A percentile compares a stretch with the other conserved stretches of the same genome.
phyloP scores from a whole-genome alignment of 2,329 filamentous ascomycete genomes.

The Pyrenochaeta sp. region DNA sequence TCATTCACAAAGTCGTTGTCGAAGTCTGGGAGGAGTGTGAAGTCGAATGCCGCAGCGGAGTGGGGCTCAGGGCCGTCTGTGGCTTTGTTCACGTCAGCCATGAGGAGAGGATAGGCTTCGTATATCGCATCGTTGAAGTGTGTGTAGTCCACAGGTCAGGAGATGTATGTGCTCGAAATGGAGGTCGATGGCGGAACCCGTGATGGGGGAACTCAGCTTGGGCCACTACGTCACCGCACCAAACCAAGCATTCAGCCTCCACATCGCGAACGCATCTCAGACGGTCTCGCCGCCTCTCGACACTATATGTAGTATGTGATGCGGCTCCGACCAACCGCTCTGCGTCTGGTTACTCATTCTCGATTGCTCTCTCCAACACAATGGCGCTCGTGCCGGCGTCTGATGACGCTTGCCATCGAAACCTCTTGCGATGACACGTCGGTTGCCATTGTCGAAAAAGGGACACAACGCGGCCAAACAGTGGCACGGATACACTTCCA shows the following conservation, averaged over 20 bases:
- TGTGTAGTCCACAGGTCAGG: slow-evolving; percentile 1
- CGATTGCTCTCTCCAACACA: slow-evolving; percentile 5
- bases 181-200: slow-evolving; percentile 10
- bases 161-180: slow-evolving; percentile 6
- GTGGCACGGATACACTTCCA: slow-evolving; percentile 76
- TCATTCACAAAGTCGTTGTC: slow-evolving; percentile 78
- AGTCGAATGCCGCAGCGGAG: slow-evolving; percentile 71
- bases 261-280: slow-evolving; percentile 1
- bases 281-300: not conserved
- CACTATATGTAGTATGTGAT: slow-evolving; percentile 17
- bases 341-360: slow-evolving; percentile 14
- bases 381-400: slow-evolving; percentile 26
- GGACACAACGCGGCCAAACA: slow-evolving; percentile 17
- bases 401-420: slow-evolving; percentile 74
- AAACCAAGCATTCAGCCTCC: not conserved
- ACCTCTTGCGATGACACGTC: slow-evolving; percentile 93
- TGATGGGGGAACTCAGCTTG: not conserved
- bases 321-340: slow-evolving; percentile 22
- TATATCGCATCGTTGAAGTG: slow-evolving; percentile 28
- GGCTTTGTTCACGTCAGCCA: slow-evolving; percentile 56
- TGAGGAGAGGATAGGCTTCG: slow-evolving; percentile 16
- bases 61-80: slow-evolving; percentile 68
- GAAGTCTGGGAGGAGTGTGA: slow-evolving; percentile 76
- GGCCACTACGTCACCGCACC: slow-evolving; percentile 14
- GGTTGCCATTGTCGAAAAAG: slow-evolving; percentile 78